Evolutionary conservation across 2,329 filamentous ascomycete genomes (phyloP).

Genomic region (Talaromyces sp.): DNA sequence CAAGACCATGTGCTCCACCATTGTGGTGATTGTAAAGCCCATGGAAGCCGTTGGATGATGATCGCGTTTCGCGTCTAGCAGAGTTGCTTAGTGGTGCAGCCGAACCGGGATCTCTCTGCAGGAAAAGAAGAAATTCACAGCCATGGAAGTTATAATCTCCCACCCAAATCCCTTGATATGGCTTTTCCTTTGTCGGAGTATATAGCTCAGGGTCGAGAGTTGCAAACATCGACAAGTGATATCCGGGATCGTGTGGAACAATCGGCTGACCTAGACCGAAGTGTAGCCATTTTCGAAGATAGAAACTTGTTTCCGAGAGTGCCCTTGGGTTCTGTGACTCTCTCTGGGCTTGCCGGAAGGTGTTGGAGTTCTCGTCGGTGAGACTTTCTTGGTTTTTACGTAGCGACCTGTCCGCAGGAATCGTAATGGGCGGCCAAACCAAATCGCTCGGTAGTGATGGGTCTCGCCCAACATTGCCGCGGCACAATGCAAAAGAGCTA

Average conservation of each 20-base stretch:
- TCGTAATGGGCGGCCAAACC: conserved; percentile 70
- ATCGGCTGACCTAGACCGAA: conserved; percentile 47
- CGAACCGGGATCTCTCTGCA: conserved; percentile 57
- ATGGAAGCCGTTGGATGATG: not conserved
- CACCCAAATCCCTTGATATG: conserved; percentile 86
- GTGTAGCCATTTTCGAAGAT: conserved; percentile 71
- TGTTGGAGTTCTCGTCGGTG: conserved; percentile 11
- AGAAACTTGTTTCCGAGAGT: conserved; percentile 65
- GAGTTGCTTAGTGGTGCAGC: conserved; percentile 5
- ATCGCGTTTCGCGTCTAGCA: not conserved
- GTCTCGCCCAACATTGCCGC: conserved; percentile 5
- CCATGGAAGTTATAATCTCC: conserved; percentile 86
- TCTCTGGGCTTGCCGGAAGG: not conserved
- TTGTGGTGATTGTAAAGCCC: not conserved
- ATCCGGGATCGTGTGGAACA: conserved; percentile 30
- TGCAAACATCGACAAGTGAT: conserved; percentile 57
- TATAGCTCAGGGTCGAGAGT: conserved; percentile 72
- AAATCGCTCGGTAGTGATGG: conserved; percentile 36
- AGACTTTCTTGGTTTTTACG: conserved; percentile 33
- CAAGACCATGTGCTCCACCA: not conserved
- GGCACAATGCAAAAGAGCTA: conserved; percentile 63
- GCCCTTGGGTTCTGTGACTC: conserved; percentile 43
- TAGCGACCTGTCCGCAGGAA: conserved; percentile 56
- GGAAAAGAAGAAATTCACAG: conserved; percentile 77
- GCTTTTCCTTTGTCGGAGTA: conserved; percentile 71